A percentile compares a stretch with the other conserved stretches of the same genome.
These are phyloP conservation scores for Lachnellula hyalina DNA, from an alignment of 2,329 filamentous ascomycete species.

Conservation along the genomic window DNA sequence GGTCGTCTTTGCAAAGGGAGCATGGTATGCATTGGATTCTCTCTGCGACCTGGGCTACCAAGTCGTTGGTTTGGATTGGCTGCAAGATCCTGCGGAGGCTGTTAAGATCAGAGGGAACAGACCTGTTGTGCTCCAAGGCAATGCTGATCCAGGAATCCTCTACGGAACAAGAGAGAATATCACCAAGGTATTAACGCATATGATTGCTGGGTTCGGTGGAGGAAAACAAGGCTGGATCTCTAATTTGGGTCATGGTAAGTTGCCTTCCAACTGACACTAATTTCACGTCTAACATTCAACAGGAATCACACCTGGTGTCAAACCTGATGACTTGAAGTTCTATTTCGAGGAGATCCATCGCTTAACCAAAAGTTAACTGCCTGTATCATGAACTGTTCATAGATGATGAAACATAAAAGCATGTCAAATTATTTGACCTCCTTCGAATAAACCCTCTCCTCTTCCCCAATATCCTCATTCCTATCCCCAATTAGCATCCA, in stretches of 20 bases:
- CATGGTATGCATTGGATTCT: constrained; percentile 88
- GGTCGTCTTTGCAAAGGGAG: constrained; percentile 97
- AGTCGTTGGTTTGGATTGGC: constrained; percentile 92
- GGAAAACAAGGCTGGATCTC: constrained; percentile 93
- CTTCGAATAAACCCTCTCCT: constrained; percentile 38
- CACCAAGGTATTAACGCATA: constrained; percentile 73
- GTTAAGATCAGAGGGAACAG: constrained; percentile 73
- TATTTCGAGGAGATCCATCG: constrained; percentile 91
- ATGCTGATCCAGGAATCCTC: constrained; percentile 88
- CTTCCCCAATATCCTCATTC: constrained; percentile 55
- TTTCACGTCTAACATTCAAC: constrained; percentile 20
- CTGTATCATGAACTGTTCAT: neutral
- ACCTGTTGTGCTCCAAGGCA: constrained; percentile 78
- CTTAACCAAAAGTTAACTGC: constrained; percentile 40
- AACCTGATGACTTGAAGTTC: constrained; percentile 88
- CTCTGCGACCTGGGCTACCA: constrained; percentile 87
- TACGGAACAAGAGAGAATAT: constrained; percentile 83
- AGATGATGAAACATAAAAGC: neutral
- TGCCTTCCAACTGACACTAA: constrained; percentile 1
- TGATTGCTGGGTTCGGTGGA: constrained; percentile 78
- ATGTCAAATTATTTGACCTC: constrained; percentile 18
- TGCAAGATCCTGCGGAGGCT: constrained; percentile 81
- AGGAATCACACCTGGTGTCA: constrained; percentile 92
- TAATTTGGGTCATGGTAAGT: constrained; percentile 87
- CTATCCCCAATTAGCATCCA: constrained; percentile 30